Evolutionary conservation across 192 early-diverging fungal genomes (phyloP).

Genomic region (Phlyctochytrium planicorne): DNA sequence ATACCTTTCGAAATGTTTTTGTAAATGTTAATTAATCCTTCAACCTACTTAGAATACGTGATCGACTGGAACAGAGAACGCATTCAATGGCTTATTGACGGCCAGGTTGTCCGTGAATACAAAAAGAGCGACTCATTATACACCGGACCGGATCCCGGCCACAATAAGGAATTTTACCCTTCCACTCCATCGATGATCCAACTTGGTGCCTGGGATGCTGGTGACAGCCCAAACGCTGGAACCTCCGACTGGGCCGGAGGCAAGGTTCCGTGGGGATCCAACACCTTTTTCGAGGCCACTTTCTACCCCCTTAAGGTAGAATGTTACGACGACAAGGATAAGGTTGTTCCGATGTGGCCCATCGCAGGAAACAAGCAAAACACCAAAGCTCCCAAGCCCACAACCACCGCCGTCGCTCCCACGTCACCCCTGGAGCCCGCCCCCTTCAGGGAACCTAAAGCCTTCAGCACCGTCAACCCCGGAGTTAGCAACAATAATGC

Average conservation of each 20-base stretch:
- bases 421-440: neutral
- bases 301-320: neutral
- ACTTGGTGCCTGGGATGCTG: slow-evolving; percentile 31
- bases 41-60: slow-evolving; percentile 14
- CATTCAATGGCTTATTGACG: slow-evolving; percentile 5
- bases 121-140: neutral
- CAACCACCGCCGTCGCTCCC: neutral
- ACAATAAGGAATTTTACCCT: neutral
- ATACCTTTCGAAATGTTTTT: neutral
- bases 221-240: slow-evolving; percentile 2
- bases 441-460: too few species aligned
- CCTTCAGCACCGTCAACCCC: neutral
- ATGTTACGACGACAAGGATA: slow-evolving; percentile 16
- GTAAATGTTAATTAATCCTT: neutral
- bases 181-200: slow-evolving; percentile 13
- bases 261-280: slow-evolving; percentile 5
- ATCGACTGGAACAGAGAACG: slow-evolving; percentile 36
- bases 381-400: neutral
- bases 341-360: neutral
- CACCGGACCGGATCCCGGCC: neutral
- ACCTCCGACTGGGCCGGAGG: slow-evolving; percentile 14
- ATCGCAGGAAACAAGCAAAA: neutral
- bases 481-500: neutral
- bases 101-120: neutral
- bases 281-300: neutral